Evolutionary conservation across 352 stramenopile species (phyloP), one percentile per base, ranked within the genome.

Genomic region (Globisporangium orthogonon): DNA sequence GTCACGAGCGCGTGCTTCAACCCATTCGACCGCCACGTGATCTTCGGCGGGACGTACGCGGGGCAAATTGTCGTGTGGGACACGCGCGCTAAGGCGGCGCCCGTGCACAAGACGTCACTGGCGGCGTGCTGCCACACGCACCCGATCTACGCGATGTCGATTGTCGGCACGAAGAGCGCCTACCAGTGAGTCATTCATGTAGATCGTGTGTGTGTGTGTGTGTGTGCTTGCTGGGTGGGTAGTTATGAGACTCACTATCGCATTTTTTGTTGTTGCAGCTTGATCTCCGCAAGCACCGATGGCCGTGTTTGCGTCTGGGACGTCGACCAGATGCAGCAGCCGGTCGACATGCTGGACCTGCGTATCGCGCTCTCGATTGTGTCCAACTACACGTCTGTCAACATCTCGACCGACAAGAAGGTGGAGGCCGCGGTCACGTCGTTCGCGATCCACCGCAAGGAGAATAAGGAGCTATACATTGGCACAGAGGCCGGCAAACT

Each of bases 51-150:
- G 13, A 95, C 85, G 30, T 95, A 95, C 62, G 89, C 85, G 39
- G 85, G 85, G 7, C 85, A 95, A 46, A 82, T 94, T 50, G 86
- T 95, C 43, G 66, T 94, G 31, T 96, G 86, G 86, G 86, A 96
- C 45, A 91, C 84, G 0, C 79, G 86, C 39, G 85, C 86, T 3
- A 95, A 93, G 67, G 72, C 64, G 13, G 74, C 80, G 13, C 86
- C 86, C 0, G 85, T 96, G 52, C 81, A 93, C 46, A 94, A 93
- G 60, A 96, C 83, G 4, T 83, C 78, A 50, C 63, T 95, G 28
- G 91, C 84, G 33, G 73, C 82, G 14, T 81, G 76, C 35, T 89
- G 81, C 54, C 86, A 96, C 60, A 95, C 84, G 30, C 86, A 96
- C 52, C 86, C 86, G 23, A 92, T 96, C 55, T 96, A 95, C 61